These are phyloP conservation scores for Ustilago tritici DNA, from an alignment of 1,284 basidiomycete species.

Conservation along the genomic window DNA sequence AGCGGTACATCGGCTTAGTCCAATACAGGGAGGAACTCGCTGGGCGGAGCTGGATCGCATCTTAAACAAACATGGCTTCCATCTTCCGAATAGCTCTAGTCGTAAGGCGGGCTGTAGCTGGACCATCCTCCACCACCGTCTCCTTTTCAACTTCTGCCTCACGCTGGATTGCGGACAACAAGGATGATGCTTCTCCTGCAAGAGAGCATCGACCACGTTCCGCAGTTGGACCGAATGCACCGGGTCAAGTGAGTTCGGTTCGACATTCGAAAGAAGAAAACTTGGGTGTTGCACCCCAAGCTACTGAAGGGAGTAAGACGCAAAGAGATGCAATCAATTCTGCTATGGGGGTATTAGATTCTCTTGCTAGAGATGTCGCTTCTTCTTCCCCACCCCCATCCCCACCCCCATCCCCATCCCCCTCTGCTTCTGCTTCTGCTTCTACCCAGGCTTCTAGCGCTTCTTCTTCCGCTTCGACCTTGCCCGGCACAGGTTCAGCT, in stretches of 20 bases:
- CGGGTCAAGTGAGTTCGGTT: conserved; percentile 8
- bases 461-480: too few species aligned
- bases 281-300: conserved; percentile 2
- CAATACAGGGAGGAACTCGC: too few species aligned
- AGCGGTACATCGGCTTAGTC: too few species aligned
- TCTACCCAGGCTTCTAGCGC: background rate
- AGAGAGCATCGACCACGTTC: conserved; percentile 29
- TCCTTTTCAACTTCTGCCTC: conserved; percentile 12
- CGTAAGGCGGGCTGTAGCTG: conserved; percentile 8
- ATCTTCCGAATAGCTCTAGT: conserved; percentile 15
- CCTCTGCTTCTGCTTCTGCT: background rate
- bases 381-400: background rate
- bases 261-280: conserved; percentile 23
- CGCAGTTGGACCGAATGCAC: conserved; percentile 11
- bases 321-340: conserved; percentile 37
- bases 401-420: background rate
- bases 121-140: conserved; percentile 9
- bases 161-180: conserved; percentile 29
- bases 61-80: conserved; percentile 18
- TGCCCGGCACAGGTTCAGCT: too few species aligned
- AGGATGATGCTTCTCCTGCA: conserved; percentile 26
- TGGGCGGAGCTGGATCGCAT: too few species aligned
- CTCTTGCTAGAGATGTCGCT: conserved; percentile 24
- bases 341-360: conserved; percentile 40
- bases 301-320: conserved; percentile 14